phyloP scores from a whole-genome alignment of 306 rosid species.

The Prunus fruticosa region DNA sequence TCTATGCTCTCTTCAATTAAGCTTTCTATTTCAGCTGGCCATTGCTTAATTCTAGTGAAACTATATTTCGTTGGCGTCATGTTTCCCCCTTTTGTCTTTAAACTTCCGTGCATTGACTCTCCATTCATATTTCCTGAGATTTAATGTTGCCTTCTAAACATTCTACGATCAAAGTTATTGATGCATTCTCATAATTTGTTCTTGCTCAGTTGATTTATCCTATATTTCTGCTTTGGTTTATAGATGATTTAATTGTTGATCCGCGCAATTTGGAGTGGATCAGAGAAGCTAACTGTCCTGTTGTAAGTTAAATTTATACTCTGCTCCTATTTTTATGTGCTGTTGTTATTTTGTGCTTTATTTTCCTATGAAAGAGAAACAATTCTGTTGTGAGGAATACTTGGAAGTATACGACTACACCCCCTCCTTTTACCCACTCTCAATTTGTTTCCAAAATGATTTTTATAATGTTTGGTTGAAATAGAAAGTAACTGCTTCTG shows the following conservation, averaged over 20 bases:
- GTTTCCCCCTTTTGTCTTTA: not conserved
- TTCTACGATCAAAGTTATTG: not conserved
- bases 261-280: conserved; percentile 91
- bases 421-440: not conserved
- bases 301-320: conserved; percentile 51
- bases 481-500: not conserved
- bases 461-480: not conserved
- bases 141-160: not conserved
- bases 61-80: not conserved
- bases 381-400: not conserved
- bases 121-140: not conserved
- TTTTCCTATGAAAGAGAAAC: not conserved
- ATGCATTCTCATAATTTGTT: not conserved
- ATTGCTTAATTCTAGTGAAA: not conserved
- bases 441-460: not conserved
- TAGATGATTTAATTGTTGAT: conserved; percentile 96
- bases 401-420: not conserved
- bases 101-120: not conserved
- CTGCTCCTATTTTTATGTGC: not conserved
- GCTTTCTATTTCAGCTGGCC: not conserved
- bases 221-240: conserved; percentile 14
- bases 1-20: conserved; percentile 7
- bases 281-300: conserved; percentile 90
- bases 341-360: not conserved
- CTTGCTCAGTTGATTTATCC: conserved; percentile 13